Conservation (phyloP, 495 filamentous ascomycete genomes). For the Symbiotaphrina buchneri region DNA sequence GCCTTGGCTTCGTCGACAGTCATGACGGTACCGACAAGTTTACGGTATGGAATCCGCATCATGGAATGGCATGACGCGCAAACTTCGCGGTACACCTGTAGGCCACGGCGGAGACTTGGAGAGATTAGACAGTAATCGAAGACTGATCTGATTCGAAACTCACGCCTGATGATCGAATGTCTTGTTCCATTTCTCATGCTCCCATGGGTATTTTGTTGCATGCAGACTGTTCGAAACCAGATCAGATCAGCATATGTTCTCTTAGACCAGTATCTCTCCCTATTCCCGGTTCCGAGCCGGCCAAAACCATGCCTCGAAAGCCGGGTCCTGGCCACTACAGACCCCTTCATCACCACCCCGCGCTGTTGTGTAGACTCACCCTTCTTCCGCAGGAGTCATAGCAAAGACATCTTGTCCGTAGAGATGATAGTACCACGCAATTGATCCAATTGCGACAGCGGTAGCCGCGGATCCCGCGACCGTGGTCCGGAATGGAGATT, state of each 20-base stretch:
- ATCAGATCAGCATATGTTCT: slow-evolving; percentile 4
- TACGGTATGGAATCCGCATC: slow-evolving; percentile 76
- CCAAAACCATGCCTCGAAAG: slow-evolving; percentile 14
- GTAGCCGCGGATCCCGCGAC: slow-evolving; percentile 68
- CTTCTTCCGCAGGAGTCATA: slow-evolving; percentile 88
- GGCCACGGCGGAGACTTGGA: slow-evolving; percentile 97
- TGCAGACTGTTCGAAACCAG: slow-evolving; percentile 43
- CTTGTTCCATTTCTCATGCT: slow-evolving; percentile 68
- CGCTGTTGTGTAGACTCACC: slow-evolving; percentile 36
- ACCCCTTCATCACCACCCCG: slow-evolving; percentile 5
- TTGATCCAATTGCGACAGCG: slow-evolving; percentile 59
- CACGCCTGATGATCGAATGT: slow-evolving; percentile 95
- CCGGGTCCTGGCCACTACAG: too few species aligned
- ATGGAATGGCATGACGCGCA: slow-evolving; percentile 96
- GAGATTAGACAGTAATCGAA: slow-evolving; percentile 7
- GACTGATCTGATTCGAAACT: slow-evolving; percentile 15
- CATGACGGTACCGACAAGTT: slow-evolving; percentile 74
- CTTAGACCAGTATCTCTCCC: slow-evolving; percentile 3
- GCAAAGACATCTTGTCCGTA: slow-evolving; percentile 75
- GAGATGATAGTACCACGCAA: slow-evolving; percentile 89
- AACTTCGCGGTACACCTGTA: slow-evolving; percentile 99
- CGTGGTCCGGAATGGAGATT: slow-evolving; percentile 42
- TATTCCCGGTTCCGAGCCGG: slow-evolving; percentile 4
- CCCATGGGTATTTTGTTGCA: slow-evolving; percentile 84
- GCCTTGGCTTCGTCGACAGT: slow-evolving; percentile 96